These are phyloP conservation scores for Murraya koenigii DNA, from an alignment of 345 rosid genomes.

Conservation along the genomic window DNA sequence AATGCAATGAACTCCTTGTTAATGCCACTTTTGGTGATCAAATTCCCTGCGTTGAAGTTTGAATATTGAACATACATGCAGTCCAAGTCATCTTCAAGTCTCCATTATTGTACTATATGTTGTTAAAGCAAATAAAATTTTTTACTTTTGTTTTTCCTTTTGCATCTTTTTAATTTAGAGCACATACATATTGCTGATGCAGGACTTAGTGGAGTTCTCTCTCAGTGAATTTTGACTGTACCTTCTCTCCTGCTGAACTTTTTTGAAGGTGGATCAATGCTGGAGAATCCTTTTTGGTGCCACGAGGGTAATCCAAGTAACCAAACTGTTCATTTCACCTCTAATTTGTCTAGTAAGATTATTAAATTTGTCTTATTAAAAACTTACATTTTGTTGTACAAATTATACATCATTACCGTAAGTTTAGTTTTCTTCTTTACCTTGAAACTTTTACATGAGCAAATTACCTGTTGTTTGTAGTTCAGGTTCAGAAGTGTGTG, in stretches of 20 bases:
- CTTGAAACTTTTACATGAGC: not conserved
- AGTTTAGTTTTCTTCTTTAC: not conserved
- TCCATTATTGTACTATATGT: not conserved
- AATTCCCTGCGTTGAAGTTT: not conserved
- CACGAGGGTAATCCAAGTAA: not conserved
- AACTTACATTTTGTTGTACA: not conserved
- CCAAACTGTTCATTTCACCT: not conserved
- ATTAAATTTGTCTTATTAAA: not conserved
- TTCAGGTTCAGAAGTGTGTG: not conserved
- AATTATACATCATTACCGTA: not conserved
- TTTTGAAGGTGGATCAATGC: not conserved
- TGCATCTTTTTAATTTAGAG: not conserved
- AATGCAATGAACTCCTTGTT: not conserved
- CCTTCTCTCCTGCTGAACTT: not conserved
- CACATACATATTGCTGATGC: not conserved
- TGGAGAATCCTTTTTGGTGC: not conserved
- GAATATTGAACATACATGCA: not conserved
- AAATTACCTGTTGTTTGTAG: not conserved
- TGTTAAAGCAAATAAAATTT: not conserved
- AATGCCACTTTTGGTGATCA: not conserved
- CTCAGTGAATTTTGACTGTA: not conserved
- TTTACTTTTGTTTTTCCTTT: not conserved
- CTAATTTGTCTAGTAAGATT: not conserved
- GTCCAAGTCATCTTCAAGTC: not conserved
- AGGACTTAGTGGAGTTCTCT: conserved; percentile 1